A percentile compares a stretch with the other conserved stretches of the same genome.
These are phyloP conservation scores for Tylopilus subfusipes DNA, from an alignment of 768 basidiomycete species.

Conservation along the genomic window DNA sequence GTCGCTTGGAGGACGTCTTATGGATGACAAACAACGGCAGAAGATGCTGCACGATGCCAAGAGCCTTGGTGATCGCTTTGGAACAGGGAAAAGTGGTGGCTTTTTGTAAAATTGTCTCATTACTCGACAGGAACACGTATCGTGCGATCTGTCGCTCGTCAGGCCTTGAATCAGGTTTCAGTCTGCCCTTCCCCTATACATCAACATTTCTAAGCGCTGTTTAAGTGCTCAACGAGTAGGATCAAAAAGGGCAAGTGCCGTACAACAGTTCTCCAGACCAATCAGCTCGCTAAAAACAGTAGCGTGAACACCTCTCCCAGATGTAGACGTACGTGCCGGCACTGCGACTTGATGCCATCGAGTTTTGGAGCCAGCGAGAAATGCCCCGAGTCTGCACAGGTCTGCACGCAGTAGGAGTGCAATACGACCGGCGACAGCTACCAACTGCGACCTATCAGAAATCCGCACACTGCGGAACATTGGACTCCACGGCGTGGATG, in stretches of 20 bases:
- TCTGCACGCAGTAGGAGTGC: not conserved
- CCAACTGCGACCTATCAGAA: not conserved
- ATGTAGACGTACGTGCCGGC: too few relatives aligned
- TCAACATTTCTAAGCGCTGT: too few relatives aligned
- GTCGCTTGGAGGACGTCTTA: constrained; percentile 78
- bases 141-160: not conserved
- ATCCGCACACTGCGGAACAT: not conserved
- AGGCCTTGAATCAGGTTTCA: too few relatives aligned
- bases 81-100: constrained; percentile 63
- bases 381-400: too few relatives aligned
- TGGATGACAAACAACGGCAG: constrained; percentile 83
- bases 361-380: too few relatives aligned
- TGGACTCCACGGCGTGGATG: not conserved
- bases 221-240: too few relatives aligned
- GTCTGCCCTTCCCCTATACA: not conserved
- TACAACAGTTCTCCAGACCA: too few relatives aligned
- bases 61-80: constrained; percentile 81
- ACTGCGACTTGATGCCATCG: too few relatives aligned
- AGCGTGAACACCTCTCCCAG: too few relatives aligned
- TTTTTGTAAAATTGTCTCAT: constrained; percentile 41
- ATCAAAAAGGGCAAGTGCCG: too few relatives aligned
- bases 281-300: too few relatives aligned
- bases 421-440: constrained; percentile 4
- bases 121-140: not conserved
- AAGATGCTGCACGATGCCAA: constrained; percentile 79